Percentiles rank a stretch among this genome's conserved stretches.
phyloP scores from a whole-genome alignment of 2,329 filamentous ascomycete species.

The Fusarium sp. region DNA sequence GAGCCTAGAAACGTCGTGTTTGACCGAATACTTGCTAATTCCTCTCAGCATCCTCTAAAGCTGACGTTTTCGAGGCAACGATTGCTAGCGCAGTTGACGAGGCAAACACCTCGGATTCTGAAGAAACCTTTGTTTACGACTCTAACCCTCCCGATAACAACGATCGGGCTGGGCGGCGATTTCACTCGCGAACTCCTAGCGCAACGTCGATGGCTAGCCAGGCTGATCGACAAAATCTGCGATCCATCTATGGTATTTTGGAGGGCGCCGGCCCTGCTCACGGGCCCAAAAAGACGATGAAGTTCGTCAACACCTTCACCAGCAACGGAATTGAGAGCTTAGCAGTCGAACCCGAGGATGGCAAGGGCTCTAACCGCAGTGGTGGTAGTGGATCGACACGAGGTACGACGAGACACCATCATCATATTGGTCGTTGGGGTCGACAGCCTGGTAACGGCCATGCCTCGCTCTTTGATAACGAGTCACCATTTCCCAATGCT shows the following conservation, averaged over 20 bases:
- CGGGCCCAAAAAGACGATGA: conserved; percentile 86
- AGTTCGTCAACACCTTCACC: conserved; percentile 86
- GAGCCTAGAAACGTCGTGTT: conserved; percentile 37
- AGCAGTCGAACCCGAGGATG: conserved; percentile 72
- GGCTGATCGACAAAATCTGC: conserved; percentile 67
- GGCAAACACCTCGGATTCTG: conserved; percentile 94
- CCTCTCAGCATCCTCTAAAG: conserved; percentile 69
- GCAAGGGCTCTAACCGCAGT: conserved; percentile 67
- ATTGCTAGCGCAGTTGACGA: conserved; percentile 96
- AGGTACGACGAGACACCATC: conserved; percentile 79
- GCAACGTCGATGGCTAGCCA: conserved; percentile 85
- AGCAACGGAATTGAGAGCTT: conserved; percentile 64
- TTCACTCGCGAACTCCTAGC: conserved; percentile 94
- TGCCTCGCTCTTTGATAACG: conserved; percentile 78
- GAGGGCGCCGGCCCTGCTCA: conserved; percentile 63
- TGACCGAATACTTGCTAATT: conserved; percentile 19
- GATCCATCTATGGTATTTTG: conserved; percentile 74
- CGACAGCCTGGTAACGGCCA: conserved; percentile 75
- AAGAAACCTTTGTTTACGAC: conserved; percentile 99
- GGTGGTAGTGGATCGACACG: conserved; percentile 71
- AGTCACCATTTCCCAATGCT: conserved; percentile 80
- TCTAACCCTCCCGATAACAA: conserved; percentile 84
- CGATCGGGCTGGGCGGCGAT: conserved; percentile 72
- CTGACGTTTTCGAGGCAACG: conserved; percentile 97
- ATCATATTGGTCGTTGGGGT: conserved; percentile 78